These are phyloP conservation scores for Dendrostoma leiphaemia DNA, from an alignment of 2,329 filamentous ascomycete species.

Conservation along the genomic window DNA sequence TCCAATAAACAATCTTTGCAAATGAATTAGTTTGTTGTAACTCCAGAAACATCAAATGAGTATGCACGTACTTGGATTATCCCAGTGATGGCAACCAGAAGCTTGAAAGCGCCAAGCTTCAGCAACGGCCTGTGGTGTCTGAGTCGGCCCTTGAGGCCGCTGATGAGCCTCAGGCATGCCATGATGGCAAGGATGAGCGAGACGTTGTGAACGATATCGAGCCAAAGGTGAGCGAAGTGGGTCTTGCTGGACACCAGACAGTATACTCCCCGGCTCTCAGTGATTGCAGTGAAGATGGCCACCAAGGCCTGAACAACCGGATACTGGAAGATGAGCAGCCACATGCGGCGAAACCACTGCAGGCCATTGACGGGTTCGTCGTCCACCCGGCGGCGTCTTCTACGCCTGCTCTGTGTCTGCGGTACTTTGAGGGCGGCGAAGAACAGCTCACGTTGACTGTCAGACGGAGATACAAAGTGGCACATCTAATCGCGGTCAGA, in stretches of 20 bases:
- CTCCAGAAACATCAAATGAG: neutral
- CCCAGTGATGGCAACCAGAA: constrained; percentile 30
- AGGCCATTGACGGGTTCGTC: constrained; percentile 27
- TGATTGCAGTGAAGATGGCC: constrained; percentile 38
- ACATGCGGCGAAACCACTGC: constrained; percentile 30
- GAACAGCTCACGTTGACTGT: constrained; percentile 32
- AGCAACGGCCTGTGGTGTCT: constrained; percentile 27
- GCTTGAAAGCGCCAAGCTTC: constrained; percentile 34
- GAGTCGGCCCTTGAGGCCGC: constrained; percentile 24
- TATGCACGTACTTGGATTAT: constrained; percentile 25
- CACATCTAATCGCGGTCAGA: too few species aligned
- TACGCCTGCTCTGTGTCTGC: constrained; percentile 25
- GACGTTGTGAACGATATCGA: constrained; percentile 26
- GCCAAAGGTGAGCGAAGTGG: constrained; percentile 30
- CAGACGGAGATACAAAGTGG: constrained; percentile 37
- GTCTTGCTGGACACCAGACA: constrained; percentile 28
- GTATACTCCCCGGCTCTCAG: constrained; percentile 28
- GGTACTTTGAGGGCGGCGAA: constrained; percentile 33
- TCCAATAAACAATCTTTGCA: constrained; percentile 26
- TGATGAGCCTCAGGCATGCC: constrained; percentile 28
- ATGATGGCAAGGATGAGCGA: constrained; percentile 26
- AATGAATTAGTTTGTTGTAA: too few species aligned
- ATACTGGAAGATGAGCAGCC: constrained; percentile 39
- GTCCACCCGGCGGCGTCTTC: neutral
- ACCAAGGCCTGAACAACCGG: constrained; percentile 33